Evolutionary conservation across 2,329 filamentous ascomycete species (phyloP).

Genomic region (Talaromyces rugulosus): DNA sequence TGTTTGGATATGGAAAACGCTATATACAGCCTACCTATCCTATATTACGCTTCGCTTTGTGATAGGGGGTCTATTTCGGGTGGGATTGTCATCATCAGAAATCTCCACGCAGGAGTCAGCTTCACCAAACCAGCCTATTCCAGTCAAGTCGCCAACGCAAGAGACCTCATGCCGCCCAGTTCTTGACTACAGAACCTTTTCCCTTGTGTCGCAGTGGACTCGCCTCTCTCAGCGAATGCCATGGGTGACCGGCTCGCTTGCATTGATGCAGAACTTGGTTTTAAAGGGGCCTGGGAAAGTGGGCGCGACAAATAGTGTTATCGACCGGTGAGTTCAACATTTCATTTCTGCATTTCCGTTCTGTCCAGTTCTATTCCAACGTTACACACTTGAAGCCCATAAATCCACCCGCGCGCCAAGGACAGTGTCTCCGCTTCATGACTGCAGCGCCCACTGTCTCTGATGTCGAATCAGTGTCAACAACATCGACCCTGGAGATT

Average conservation of each 20-base stretch:
- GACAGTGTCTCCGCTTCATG: background rate
- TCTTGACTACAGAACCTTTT: slow-evolving; percentile 72
- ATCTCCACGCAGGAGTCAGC: slow-evolving; percentile 20
- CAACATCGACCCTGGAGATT: background rate
- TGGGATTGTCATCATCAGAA: slow-evolving; percentile 60
- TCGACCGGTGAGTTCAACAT: slow-evolving; percentile 77
- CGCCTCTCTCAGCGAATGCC: slow-evolving; percentile 80
- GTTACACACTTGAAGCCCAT: background rate
- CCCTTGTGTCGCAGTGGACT: slow-evolving; percentile 66
- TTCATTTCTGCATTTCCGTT: slow-evolving; percentile 22
- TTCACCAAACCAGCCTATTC: slow-evolving; percentile 23
- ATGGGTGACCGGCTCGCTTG: slow-evolving; percentile 74
- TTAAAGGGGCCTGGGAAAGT: slow-evolving; percentile 70
- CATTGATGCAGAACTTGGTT: slow-evolving; percentile 70
- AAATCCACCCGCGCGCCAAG: slow-evolving; percentile 10
- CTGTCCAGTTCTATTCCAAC: slow-evolving; percentile 10
- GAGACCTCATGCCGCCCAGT: slow-evolving; percentile 50
- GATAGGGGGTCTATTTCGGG: slow-evolving; percentile 60
- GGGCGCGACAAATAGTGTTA: slow-evolving; percentile 67
- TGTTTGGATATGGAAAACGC: slow-evolving; percentile 47
- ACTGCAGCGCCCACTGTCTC: background rate
- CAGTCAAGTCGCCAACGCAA: slow-evolving; percentile 24
- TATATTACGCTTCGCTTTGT: slow-evolving; percentile 64
- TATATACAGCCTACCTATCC: slow-evolving; percentile 49
- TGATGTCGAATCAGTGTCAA: background rate